These are phyloP conservation scores for Penicillium thymicola DNA, from an alignment of 2,329 filamentous ascomycete genomes.

Conservation along the genomic window DNA sequence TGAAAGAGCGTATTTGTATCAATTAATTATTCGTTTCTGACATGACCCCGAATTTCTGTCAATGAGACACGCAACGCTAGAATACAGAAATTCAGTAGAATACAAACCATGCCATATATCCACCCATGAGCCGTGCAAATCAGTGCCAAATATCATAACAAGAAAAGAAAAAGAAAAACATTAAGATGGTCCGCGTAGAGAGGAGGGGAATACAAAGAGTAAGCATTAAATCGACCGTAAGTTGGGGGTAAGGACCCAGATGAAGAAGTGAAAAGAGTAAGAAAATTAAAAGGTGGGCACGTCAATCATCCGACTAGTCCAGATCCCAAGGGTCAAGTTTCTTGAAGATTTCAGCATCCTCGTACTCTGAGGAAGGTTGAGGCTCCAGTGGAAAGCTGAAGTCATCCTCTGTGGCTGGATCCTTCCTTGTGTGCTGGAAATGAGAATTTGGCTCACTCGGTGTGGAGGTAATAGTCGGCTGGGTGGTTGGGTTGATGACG, in stretches of 20 bases:
- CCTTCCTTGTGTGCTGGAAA: conserved; percentile 14
- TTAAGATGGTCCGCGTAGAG: conserved; percentile 7
- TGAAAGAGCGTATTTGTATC: background rate
- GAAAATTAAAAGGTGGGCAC: background rate
- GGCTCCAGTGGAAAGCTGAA: conserved; percentile 39
- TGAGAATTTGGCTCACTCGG: conserved; percentile 15
- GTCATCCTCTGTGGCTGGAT: conserved; percentile 35
- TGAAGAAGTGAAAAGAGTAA: conserved; percentile 1
- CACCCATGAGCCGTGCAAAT: conserved; percentile 12
- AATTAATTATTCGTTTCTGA: conserved; percentile 4
- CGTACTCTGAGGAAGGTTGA: conserved; percentile 25
- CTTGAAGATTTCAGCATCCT: conserved; percentile 15
- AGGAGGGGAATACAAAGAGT: conserved; percentile 4
- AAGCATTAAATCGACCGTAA: conserved; percentile 17
- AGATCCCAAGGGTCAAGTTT: conserved; percentile 30
- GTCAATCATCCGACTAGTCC: conserved; percentile 15
- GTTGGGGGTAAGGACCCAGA: background rate
- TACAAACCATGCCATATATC: conserved; percentile 8
- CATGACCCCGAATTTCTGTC: background rate
- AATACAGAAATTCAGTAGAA: conserved; percentile 13
- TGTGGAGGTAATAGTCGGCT: conserved; percentile 23
- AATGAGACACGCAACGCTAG: conserved; percentile 20
- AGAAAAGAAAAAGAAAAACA: conserved; percentile 5
- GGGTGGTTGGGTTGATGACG: conserved; percentile 40
- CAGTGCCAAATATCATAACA: conserved; percentile 4